Percentiles rank a stretch among this genome's conserved stretches.
These are phyloP conservation scores for Tricholomella constricta DNA, from an alignment of 768 basidiomycete genomes.

Conservation along the genomic window DNA sequence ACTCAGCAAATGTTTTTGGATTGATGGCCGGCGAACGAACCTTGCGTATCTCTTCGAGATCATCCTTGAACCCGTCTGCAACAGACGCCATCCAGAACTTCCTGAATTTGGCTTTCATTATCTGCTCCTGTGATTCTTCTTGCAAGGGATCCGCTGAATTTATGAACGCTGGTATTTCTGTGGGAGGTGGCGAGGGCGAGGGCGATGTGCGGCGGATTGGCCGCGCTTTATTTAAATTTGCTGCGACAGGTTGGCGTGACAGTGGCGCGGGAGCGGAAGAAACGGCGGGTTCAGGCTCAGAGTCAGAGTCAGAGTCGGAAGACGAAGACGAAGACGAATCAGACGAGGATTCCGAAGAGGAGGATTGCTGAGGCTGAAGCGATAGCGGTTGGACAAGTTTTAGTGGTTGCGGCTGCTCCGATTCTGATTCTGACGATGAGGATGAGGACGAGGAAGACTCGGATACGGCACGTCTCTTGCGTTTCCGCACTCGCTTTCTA, in stretches of 20 bases:
- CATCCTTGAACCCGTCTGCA: conserved; percentile 80
- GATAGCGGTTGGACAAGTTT: conserved; percentile 8
- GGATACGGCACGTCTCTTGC: conserved; percentile 52
- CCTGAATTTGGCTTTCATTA: conserved; percentile 67
- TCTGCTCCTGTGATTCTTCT: conserved; percentile 41
- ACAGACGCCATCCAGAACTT: conserved; percentile 88
- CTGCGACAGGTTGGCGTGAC: conserved; percentile 16
- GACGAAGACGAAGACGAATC: conserved; percentile 21
- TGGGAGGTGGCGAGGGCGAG: conserved; percentile 48
- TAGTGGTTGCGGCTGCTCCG: conserved; percentile 19
- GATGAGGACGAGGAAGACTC: conserved; percentile 46
- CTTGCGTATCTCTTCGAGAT: conserved; percentile 83
- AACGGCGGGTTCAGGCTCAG: conserved; percentile 8
- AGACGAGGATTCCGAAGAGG: conserved; percentile 33
- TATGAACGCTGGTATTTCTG: conserved; percentile 60
- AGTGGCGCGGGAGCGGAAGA: conserved; percentile 6
- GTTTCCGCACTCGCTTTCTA: conserved; percentile 53
- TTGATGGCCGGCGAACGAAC: conserved; percentile 37
- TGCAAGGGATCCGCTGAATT: conserved; percentile 31
- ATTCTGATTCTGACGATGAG: conserved; percentile 37
- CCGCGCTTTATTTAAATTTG: conserved; percentile 16
- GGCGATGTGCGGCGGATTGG: conserved; percentile 30
- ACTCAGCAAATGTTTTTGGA: not conserved
- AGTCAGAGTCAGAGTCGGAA: conserved; percentile 11
- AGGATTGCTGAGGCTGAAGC: conserved; percentile 5